Evolutionary conservation across 345 rosid species (phyloP), one percentile per base, ranked within the genome.

Genomic region (Lenwebbia sp.): DNA sequence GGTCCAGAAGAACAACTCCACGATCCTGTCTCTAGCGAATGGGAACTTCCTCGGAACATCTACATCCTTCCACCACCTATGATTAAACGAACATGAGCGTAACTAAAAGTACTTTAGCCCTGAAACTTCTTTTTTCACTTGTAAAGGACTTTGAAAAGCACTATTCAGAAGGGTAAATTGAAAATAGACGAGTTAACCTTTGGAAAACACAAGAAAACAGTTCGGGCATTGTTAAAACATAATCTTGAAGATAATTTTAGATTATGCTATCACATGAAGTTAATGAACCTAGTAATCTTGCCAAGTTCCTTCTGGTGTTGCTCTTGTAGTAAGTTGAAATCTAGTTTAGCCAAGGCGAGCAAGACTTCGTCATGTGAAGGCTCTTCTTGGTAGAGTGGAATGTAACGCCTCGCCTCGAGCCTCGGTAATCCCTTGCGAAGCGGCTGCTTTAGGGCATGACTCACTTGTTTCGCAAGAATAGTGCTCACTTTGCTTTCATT

Each of bases 1-100:
- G 30, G n/a, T 76, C 91, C 88, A 86, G 1, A 86, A 55, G 57
- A 82, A 88, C 47, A 41, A 15, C 76, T 88, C 88, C 33, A 83
- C 88, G 30, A 86, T 15, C 51, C 87, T 84, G 19, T 90, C 87
- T 83, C 90, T 70, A 13, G 87, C 91, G 55, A 60, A 90, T 3
- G 87, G 85, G 26, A 90, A 74, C 53, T 85, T 88, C 13, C 56
- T 58, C 50, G 30, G 12, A 21, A 89, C 41, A 54, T 85, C 87
- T 41, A 87, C 41, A 25, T 74, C 87, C 62, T 88, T 84, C 90
- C 89, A 88, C 90, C 89, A 88, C 54, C 90, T 88, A 74, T 37
- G 40, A 52, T 76, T 26, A 19, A 51, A 26, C 8, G 13, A 15
- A 10, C 3, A 12, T 33, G 23, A 65, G 44, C 13, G 5, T 1